phyloP scores from a whole-genome alignment of 78 protist genomes.

The Emiliania huxleyi region DNA sequence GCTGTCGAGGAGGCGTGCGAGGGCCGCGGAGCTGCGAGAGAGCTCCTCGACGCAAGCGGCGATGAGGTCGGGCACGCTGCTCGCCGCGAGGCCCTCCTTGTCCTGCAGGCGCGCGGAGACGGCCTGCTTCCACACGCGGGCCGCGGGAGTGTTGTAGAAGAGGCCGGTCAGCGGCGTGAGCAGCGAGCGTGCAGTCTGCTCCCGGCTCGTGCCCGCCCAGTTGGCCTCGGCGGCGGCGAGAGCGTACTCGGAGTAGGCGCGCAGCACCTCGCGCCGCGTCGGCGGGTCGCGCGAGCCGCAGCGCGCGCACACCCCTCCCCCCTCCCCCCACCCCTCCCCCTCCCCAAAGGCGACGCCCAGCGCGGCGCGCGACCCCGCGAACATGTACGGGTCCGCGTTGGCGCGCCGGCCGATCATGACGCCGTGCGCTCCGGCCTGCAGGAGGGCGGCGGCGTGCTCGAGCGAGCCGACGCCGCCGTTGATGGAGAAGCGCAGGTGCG shows the following conservation, averaged over 20 bases:
- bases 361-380: background rate
- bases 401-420: slow-evolving; percentile 14
- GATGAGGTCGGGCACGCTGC: too few species aligned
- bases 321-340: background rate
- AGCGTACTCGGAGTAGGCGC: background rate
- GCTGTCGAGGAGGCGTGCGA: too few species aligned
- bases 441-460: background rate
- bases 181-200: background rate
- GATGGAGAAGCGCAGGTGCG: background rate
- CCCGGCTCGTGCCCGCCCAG: background rate
- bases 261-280: background rate
- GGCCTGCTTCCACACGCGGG: background rate
- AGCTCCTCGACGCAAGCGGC: too few species aligned
- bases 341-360: background rate
- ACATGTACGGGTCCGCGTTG: background rate
- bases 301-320: too few species aligned
- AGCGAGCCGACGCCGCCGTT: slow-evolving; percentile 18
- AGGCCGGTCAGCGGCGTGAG: slow-evolving; percentile 3
- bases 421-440: background rate
- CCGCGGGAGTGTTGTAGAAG: background rate
- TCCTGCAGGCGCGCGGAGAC: background rate
- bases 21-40: too few species aligned
- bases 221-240: background rate
- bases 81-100: background rate
- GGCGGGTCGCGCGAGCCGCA: background rate